Base-by-base conservation (phyloP, 768 basidiomycete genomes). In the Collybia nuda region DNA sequence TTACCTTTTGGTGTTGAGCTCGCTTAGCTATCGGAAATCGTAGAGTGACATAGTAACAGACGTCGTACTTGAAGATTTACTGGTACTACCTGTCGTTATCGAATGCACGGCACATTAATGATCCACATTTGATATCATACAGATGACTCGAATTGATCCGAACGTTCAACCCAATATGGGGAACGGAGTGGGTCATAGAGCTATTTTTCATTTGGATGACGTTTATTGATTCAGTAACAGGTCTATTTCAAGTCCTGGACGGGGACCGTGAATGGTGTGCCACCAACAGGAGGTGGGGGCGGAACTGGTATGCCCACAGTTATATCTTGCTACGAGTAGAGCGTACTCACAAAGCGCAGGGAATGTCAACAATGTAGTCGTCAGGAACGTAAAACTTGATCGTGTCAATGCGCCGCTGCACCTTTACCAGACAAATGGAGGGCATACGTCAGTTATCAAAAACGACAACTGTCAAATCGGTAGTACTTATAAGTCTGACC, bases 171-270 rank as follows among this genome's bases (percentile, higher is more conserved):
- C 81, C 11, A 78, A 80, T 63, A 82, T 82, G 79, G 67, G 60
- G 1, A 74, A 71, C 46, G 82, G 79, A 21, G 79, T 81, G 49
- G 55, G 70, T 53, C 18, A 4, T 32, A 24, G 49, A 12, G n/a
- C 29, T 23, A 14, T 18, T 23, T 40, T 14, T 32, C 9, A 24
- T 11, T 36, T 15, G 28, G 7, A 22, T 18, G 9, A 40, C 19
- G 7, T n/a, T 51, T 44, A 39, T 50, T 38, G 44, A 23, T 44
- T 29, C 23, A 36, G 18, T 29, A 45, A 23, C 46, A 80, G 79
- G 73, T 80, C 5, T 82, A 80, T 62, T 74, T 81, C 62, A 82
- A 83, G 62, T 74, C 78, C 0, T 83, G 80, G 79, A 73, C 73
- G 24, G 79, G 75, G 2, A 67, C 72, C 2, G 70, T 77, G 9